Percentiles rank a stretch among this genome's conserved stretches.
Conservation (phyloP, 345 rosid species). For the Camelina sativa region DNA sequence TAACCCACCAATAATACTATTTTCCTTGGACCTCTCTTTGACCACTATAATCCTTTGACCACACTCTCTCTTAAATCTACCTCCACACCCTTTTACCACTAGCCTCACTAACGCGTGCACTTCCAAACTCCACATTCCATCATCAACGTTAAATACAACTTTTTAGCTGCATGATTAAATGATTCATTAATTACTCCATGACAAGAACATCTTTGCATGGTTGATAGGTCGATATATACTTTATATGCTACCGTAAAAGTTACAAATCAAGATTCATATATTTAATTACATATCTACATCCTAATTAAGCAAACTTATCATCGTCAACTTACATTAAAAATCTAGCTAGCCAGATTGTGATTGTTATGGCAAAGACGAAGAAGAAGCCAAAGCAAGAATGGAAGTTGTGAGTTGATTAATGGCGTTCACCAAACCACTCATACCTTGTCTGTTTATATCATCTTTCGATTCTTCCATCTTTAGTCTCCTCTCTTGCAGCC, state of each 20-base stretch:
- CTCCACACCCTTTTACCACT: not conserved
- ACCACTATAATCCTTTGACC: not conserved
- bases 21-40: not conserved
- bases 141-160: not conserved
- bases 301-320: not conserved
- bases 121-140: not conserved
- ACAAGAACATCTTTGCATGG: conserved; percentile 19
- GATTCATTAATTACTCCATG: not conserved
- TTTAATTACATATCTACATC: not conserved
- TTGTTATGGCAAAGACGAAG: conserved; percentile 16
- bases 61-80: not conserved
- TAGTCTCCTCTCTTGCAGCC: conserved; percentile 62
- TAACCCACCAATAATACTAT: conserved; percentile 29
- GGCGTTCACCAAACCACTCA: conserved; percentile 64
- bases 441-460: conserved; percentile 56
- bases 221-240: not conserved
- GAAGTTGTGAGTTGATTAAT: conserved; percentile 78
- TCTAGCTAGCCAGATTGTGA: not conserved
- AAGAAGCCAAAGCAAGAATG: conserved; percentile 62
- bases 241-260: not conserved
- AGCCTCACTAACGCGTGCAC: conserved; percentile 14
- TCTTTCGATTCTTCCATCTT: conserved; percentile 65
- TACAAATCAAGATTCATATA: conserved; percentile 21
- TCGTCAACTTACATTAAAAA: too few species aligned
- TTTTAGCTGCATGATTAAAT: conserved; percentile 6